Conservation (phyloP, 2,329 filamentous ascomycete species). For the Aspergillus sp. region DNA sequence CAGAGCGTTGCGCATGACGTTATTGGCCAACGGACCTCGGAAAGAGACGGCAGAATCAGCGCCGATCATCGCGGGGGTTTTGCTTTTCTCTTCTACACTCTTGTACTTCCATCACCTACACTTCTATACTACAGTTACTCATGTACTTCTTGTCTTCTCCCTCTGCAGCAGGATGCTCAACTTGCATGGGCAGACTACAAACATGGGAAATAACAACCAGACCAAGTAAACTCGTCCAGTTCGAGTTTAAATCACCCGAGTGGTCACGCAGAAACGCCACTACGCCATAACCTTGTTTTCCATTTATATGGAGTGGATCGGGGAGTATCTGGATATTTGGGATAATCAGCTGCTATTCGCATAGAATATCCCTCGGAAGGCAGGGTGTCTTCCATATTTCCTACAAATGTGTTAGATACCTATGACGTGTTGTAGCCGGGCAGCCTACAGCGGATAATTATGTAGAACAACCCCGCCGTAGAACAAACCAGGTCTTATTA, state of each 20-base stretch:
- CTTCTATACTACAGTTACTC: too few species aligned
- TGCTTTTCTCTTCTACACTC: not conserved
- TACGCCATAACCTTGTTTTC: not conserved
- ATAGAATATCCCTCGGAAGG: not conserved
- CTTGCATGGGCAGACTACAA: not conserved
- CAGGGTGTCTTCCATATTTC: too few species aligned
- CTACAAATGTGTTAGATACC: too few species aligned
- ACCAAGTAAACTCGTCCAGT: not conserved
- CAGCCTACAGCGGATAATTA: not conserved
- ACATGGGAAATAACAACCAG: not conserved
- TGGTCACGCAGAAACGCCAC: not conserved
- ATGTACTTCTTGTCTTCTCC: too few species aligned
- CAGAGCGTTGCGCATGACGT: constrained; percentile 24
- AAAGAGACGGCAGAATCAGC: constrained; percentile 26
- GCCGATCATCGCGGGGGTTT: constrained; percentile 11
- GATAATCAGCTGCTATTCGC: not conserved
- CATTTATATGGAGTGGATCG: not conserved
- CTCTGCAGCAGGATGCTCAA: too few species aligned
- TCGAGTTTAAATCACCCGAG: not conserved
- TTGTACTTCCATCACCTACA: too few species aligned
- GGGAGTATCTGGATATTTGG: not conserved
- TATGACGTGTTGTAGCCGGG: too few species aligned
- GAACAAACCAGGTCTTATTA: not conserved
- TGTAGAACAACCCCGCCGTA: not conserved
- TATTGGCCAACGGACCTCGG: constrained; percentile 31